phyloP scores from a whole-genome alignment of 352 stramenopile species.

The Peronospora belbahrii region DNA sequence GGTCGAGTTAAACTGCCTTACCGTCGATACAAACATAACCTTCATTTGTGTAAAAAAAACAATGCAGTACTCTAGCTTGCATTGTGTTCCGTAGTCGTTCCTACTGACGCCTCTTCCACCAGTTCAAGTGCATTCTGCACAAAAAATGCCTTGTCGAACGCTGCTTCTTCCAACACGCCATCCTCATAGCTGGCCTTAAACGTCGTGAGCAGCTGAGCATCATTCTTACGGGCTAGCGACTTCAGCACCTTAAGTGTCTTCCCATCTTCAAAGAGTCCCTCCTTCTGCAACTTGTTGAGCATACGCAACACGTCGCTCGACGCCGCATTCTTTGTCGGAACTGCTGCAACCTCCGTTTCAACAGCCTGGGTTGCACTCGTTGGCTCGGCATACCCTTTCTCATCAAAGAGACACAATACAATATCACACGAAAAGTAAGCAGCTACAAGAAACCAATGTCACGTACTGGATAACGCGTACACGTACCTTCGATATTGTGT shows the following conservation, averaged over 20 bases:
- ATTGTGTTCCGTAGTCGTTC: conserved; percentile 2
- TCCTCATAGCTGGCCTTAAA: conserved; percentile 72
- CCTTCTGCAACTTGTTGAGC: conserved; percentile 76
- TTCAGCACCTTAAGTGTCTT: conserved; percentile 72
- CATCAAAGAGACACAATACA: background rate
- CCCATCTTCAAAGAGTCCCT: conserved; percentile 61
- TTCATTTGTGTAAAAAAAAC: too few species aligned
- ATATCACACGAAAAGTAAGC: background rate
- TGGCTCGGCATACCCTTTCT: conserved; percentile 32
- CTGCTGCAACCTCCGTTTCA: conserved; percentile 11
- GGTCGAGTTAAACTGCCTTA: too few species aligned
- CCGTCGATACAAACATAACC: too few species aligned
- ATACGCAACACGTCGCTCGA: conserved; percentile 64
- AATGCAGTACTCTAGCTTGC: too few species aligned
- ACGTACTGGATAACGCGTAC: background rate
- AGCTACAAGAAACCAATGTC: background rate
- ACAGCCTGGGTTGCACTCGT: conserved; percentile 4
- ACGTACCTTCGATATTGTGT: conserved; percentile 51
- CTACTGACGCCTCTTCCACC: conserved; percentile 49
- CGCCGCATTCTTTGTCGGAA: conserved; percentile 28
- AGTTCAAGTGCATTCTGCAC: conserved; percentile 77
- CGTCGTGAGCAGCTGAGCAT: conserved; percentile 66
- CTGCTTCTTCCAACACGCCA: conserved; percentile 37
- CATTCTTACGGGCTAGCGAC: conserved; percentile 77
- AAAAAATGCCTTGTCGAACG: conserved; percentile 79